Conservation (phyloP, 176 grass and related monocot species). For the Elaeis guineensis region DNA sequence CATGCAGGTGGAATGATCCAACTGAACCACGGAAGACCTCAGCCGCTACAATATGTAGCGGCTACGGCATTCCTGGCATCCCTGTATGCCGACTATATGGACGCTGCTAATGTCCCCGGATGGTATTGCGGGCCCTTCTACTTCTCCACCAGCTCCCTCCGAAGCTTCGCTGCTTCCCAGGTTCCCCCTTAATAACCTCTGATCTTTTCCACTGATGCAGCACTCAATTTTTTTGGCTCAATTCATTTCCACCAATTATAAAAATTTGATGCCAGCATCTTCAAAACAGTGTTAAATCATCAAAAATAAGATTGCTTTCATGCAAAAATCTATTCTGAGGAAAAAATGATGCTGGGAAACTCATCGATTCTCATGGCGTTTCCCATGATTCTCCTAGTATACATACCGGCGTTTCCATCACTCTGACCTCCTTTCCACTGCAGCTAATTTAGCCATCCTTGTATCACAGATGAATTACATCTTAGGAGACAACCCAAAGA, state of each 20-base stretch:
- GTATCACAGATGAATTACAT: constrained; percentile 46
- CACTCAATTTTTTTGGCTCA: no score
- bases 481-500: constrained; percentile 41
- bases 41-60: constrained; percentile 64
- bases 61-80: constrained; percentile 67
- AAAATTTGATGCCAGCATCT: no score
- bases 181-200: background rate
- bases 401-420: no score
- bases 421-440: no score
- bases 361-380: no score
- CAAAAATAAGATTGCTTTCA: no score
- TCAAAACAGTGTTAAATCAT: no score
- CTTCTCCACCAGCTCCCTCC: constrained; percentile 52
- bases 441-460: no score
- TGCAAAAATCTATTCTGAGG: no score
- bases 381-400: no score
- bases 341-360: no score
- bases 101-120: constrained; percentile 63
- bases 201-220: background rate
- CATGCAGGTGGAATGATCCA: constrained; percentile 50
- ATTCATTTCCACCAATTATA: no score
- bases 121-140: constrained; percentile 86
- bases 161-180: constrained; percentile 60
- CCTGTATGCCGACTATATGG: constrained; percentile 91
- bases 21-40: constrained; percentile 66